Conservation (phyloP, 2,329 filamentous ascomycete genomes). For the Didymella arachidicola region DNA sequence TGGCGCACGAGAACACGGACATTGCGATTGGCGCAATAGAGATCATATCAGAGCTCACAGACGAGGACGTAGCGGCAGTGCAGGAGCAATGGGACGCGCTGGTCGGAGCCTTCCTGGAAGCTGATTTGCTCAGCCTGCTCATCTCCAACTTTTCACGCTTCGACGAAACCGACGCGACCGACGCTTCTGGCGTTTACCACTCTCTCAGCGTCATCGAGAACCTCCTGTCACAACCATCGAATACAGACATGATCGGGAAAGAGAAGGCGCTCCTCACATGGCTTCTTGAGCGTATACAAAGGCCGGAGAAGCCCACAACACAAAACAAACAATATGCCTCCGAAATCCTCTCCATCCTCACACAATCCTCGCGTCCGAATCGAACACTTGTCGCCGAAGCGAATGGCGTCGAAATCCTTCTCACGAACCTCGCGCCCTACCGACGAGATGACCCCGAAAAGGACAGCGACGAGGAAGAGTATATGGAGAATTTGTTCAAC, state of each 20-base stretch:
- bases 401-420: conserved; percentile 78
- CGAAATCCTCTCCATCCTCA: conserved; percentile 87
- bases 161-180: conserved; percentile 74
- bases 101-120: conserved; percentile 67
- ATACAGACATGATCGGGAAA: conserved; percentile 75
- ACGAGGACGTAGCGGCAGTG: conserved; percentile 86
- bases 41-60: conserved; percentile 87
- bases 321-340: conserved; percentile 97
- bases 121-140: conserved; percentile 76
- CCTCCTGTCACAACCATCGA: conserved; percentile 73
- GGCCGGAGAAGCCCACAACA: conserved; percentile 70
- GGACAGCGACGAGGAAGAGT: conserved; percentile 90
- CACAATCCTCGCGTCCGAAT: conserved; percentile 76
- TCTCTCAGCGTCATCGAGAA: conserved; percentile 84
- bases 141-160: conserved; percentile 80
- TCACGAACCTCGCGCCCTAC: conserved; percentile 85
- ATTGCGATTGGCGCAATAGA: conserved; percentile 92
- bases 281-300: conserved; percentile 77
- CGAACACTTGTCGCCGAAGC: conserved; percentile 67
- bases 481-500: conserved; percentile 93
- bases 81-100: conserved; percentile 82
- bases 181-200: conserved; percentile 87
- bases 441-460: conserved; percentile 85
- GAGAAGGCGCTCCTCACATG: conserved; percentile 75
- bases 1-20: conserved; percentile 96